Conservation (phyloP, 768 basidiomycete species). For the Mrakia hoshinonis region DNA sequence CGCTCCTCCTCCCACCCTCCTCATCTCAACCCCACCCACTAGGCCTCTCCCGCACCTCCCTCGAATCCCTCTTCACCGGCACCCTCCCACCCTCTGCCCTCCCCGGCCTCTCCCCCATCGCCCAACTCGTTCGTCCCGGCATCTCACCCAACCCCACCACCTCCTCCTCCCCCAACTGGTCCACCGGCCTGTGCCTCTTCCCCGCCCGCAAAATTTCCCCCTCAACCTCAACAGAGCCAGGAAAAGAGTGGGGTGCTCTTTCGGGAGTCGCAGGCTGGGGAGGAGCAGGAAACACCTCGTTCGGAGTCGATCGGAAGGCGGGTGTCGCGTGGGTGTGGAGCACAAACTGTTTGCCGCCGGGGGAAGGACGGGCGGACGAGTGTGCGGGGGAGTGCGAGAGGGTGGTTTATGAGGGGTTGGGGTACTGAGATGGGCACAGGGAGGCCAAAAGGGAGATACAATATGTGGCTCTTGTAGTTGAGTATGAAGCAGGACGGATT, state of each 20-base stretch:
- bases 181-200: constrained; percentile 33
- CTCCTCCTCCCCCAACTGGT: constrained; percentile 36
- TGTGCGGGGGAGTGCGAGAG: background rate
- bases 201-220: too few relatives aligned
- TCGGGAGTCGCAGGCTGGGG: constrained; percentile 34
- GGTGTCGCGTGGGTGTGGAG: constrained; percentile 29
- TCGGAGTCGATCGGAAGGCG: constrained; percentile 34
- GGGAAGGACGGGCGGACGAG: background rate
- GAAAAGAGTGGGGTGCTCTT: constrained; percentile 32
- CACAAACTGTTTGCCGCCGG: background rate
- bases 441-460: background rate
- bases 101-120: constrained; percentile 22
- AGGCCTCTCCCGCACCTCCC: constrained; percentile 28
- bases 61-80: constrained; percentile 31
- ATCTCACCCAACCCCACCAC: constrained; percentile 24
- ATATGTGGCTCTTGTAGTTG: background rate
- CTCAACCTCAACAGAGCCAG: constrained; percentile 23
- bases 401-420: background rate
- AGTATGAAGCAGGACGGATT: background rate
- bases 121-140: constrained; percentile 23
- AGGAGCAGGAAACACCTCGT: constrained; percentile 35
- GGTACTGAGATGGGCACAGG: background rate
- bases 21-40: background rate
- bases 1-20: constrained; percentile 28
- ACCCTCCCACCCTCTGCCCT: constrained; percentile 26